Base-by-base conservation (phyloP, 1,284 basidiomycete species). In the Trametes pubescens region DNA sequence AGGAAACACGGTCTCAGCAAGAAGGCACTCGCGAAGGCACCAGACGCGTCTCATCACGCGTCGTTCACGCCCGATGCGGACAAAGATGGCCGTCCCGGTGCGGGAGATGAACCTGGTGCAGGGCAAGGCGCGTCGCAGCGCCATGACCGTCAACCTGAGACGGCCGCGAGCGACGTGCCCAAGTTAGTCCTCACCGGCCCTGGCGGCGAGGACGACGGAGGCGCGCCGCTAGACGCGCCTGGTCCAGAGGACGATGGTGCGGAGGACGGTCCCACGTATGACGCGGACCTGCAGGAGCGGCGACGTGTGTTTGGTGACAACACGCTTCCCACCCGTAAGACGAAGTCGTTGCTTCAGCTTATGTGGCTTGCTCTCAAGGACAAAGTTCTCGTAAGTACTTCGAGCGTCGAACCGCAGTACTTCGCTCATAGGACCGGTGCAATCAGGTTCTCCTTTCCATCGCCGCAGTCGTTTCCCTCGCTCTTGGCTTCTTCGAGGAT, bases 361-460 rank as follows among this genome's bases (percentile, higher is more conserved):
- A 98, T 98, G 94, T 98, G 93, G 93, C 79, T 93, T 38, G 96
- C 97, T 2, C 82, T 98, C 74, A 94, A 97, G 79, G 97, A 99
- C 80, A 98, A 96, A 81, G 94, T 98, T 69, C 80, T 98, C 78
- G 93, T 93, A 68, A 71, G 91, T 80, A 18, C 18, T 38, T 51
- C 43, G 9, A 48, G 18, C n/a, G n/a, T 9, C 48, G 24, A 16
- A 44, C 6, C 14, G 29, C 29, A 9, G 10, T 13, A 11, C 18
- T 10, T 32, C n/a, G 24, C 29, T 49, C 14, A 49, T 11, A n/a
- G 9, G 6, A 49, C 13, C 10, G 51, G 35, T 52, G 4, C 10
- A 24, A 64, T 38, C 74, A 95, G 92, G 88, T 98, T 68, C 79
- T 99, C 57, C 85, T 99, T 49, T 93, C 91, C 35, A 86, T 99